phyloP scores from a whole-genome alignment of 805 yeast species.

The Maudiozyma pseudohumilis region DNA sequence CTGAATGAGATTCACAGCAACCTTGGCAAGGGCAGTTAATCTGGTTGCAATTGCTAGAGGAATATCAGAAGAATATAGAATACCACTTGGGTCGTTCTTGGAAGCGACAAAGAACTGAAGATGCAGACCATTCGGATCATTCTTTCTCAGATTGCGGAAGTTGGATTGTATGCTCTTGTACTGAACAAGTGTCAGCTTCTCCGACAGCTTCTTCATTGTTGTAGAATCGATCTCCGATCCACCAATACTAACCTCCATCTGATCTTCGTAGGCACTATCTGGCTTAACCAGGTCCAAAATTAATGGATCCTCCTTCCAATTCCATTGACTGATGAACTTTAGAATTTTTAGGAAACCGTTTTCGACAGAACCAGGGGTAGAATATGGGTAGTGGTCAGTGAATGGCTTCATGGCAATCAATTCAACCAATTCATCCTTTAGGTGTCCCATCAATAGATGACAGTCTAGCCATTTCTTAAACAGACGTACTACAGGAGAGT shows the following conservation, averaged over 20 bases:
- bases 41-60: conserved; percentile 77
- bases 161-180: conserved; percentile 53
- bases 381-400: conserved; percentile 79
- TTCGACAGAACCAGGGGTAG: conserved; percentile 66
- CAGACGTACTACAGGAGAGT: conserved; percentile 70
- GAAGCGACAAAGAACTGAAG: conserved; percentile 78
- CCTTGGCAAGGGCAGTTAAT: conserved; percentile 76
- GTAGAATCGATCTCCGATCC: conserved; percentile 25
- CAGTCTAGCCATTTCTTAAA: conserved; percentile 86
- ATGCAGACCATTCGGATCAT: conserved; percentile 73
- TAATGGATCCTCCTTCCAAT: conserved; percentile 85
- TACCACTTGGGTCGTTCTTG: conserved; percentile 78
- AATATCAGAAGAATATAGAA: conserved; percentile 60
- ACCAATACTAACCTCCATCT: conserved; percentile 17
- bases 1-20: conserved; percentile 48
- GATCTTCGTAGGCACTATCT: conserved; percentile 30
- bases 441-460: conserved; percentile 62
- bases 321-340: conserved; percentile 71
- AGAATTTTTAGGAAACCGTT: conserved; percentile 73
- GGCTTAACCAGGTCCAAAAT: conserved; percentile 65
- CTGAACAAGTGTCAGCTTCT: conserved; percentile 50
- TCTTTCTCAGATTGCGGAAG: conserved; percentile 57
- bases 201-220: conserved; percentile 42
- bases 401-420: conserved; percentile 74
- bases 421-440: conserved; percentile 73